A percentile compares a stretch with the other conserved stretches of the same genome.
These are phyloP conservation scores for Capsicum rhomboideum DNA, from an alignment of 257 asterid genomes.

Conservation along the genomic window DNA sequence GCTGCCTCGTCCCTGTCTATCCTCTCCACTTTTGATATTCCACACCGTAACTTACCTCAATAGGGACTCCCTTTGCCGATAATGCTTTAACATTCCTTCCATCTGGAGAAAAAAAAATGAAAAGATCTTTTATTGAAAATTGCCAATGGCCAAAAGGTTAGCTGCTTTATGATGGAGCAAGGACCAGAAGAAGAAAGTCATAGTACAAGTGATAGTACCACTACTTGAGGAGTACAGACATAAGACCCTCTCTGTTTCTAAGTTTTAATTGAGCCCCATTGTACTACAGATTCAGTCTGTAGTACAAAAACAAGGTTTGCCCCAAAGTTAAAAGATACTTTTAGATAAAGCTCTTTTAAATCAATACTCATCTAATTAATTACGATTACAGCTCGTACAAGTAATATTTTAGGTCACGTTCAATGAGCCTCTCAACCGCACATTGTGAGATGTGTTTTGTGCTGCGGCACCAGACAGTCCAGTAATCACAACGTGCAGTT, in stretches of 20 bases:
- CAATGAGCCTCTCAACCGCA: too few species aligned
- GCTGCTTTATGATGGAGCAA: background rate
- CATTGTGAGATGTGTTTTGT: too few species aligned
- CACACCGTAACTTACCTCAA: background rate
- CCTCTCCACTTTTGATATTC: background rate
- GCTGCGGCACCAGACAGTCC: too few species aligned
- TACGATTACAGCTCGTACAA: background rate
- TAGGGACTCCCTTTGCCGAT: background rate
- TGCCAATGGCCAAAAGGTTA: background rate
- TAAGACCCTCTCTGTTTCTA: background rate
- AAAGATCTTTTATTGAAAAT: background rate
- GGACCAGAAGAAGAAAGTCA: background rate
- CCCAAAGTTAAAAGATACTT: background rate
- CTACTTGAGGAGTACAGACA: background rate
- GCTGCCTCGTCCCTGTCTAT: conserved; percentile 71
- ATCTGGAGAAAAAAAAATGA: background rate
- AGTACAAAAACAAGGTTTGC: background rate
- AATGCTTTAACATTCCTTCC: background rate
- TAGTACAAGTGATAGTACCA: conserved; percentile 10
- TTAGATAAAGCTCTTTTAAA: background rate
- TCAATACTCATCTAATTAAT: background rate
- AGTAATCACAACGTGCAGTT: too few species aligned
- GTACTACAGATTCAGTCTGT: background rate
- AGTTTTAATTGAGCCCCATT: background rate
- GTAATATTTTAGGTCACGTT: background rate